Conservation (phyloP, 1,284 basidiomycete genomes). For the Melampsora americana region DNA sequence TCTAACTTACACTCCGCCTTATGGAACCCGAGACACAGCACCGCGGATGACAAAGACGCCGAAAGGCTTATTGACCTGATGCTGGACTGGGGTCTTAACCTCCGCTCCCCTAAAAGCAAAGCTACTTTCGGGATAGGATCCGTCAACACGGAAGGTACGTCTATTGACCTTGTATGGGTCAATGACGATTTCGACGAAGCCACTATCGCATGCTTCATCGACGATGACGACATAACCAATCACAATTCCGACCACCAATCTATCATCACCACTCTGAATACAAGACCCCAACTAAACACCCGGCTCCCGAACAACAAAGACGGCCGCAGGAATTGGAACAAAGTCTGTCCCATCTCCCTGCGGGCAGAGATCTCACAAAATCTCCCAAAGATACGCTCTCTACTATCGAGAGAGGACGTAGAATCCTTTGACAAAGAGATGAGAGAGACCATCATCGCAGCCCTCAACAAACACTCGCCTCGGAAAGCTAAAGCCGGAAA, state of each 20-base stretch:
- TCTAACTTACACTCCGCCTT: neutral
- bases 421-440: neutral
- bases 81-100: neutral
- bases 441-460: neutral
- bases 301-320: neutral
- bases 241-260: conserved; percentile 35
- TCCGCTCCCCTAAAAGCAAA: neutral
- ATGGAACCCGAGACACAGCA: neutral
- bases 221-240: neutral
- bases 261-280: neutral
- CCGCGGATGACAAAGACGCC: neutral
- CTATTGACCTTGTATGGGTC: conserved; percentile 6
- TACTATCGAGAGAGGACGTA: neutral
- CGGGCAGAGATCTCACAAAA: neutral
- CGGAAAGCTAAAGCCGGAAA: neutral
- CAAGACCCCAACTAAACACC: neutral
- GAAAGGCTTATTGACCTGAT: neutral
- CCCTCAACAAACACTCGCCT: neutral
- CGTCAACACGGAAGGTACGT: neutral
- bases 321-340: neutral
- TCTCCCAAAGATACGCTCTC: neutral
- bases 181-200: neutral
- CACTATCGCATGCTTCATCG: neutral
- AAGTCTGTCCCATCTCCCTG: neutral
- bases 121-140: neutral